phyloP scores from a whole-genome alignment of 2,329 filamentous ascomycete species.

The Dactylellina leptospora region DNA sequence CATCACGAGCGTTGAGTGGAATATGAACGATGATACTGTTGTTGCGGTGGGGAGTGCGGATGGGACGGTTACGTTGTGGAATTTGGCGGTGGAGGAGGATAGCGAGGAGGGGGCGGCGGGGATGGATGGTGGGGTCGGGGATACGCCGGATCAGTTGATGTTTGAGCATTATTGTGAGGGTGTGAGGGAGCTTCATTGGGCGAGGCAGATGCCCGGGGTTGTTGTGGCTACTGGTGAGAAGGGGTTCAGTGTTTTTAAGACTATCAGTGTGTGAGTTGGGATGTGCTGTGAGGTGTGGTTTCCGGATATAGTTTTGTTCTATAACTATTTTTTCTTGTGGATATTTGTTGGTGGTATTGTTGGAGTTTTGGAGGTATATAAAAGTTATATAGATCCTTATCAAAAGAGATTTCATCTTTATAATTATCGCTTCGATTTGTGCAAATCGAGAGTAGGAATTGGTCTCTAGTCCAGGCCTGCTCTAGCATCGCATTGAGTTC shows the following conservation, averaged over 20 bases:
- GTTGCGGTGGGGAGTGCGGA: slow-evolving; percentile 91
- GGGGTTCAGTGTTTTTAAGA: slow-evolving; percentile 84
- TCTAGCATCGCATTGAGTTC: too few species aligned
- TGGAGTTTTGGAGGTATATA: slow-evolving; percentile 21
- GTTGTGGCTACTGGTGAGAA: slow-evolving; percentile 89
- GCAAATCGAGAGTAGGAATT: too few species aligned
- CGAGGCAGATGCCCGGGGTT: slow-evolving; percentile 90
- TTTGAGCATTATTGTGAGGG: slow-evolving; percentile 97
- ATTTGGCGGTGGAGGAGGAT: slow-evolving; percentile 93
- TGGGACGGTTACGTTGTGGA: slow-evolving; percentile 94
- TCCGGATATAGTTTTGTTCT: neutral
- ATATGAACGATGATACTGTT: slow-evolving; percentile 95
- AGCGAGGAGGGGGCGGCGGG: slow-evolving; percentile 77
- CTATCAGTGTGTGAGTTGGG: slow-evolving; percentile 74
- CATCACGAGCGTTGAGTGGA: slow-evolving; percentile 95
- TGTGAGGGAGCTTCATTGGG: slow-evolving; percentile 97
- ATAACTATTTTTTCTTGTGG: too few species aligned
- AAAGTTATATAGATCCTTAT: slow-evolving; percentile 1
- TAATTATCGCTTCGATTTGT: too few species aligned
- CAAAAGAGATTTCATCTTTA: neutral
- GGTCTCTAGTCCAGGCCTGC: too few species aligned
- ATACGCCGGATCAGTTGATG: slow-evolving; percentile 90
- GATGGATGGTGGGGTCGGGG: slow-evolving; percentile 78
- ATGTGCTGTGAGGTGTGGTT: neutral
- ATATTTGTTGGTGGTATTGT: too few species aligned